Percentiles rank a stretch among this genome's conserved stretches.
Conservation (phyloP, 176 grass and related monocot genomes). For the Carex littledalei region DNA sequence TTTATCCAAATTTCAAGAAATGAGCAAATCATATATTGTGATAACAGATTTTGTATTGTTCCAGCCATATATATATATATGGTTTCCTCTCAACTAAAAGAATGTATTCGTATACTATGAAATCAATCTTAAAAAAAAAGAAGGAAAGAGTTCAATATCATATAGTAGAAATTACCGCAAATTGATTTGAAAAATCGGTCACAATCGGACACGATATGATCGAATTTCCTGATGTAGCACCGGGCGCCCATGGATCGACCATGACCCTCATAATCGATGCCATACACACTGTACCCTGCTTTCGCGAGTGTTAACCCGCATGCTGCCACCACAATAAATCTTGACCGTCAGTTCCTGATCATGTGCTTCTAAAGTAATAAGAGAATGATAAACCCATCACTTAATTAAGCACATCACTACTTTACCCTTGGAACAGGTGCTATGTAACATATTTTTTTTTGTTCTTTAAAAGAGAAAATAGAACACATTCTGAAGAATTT, state of each 20-base stretch:
- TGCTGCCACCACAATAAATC: conserved; percentile 37
- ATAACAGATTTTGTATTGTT: neutral
- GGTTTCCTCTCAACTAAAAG: too few species aligned
- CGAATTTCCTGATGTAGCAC: conserved; percentile 82
- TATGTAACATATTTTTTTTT: neutral
- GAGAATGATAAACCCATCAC: neutral
- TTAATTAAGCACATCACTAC: neutral
- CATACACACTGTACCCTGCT: conserved; percentile 59
- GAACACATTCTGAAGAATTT: neutral
- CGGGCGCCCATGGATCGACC: conserved; percentile 64
- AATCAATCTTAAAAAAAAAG: neutral
- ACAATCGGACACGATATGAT: conserved; percentile 53
- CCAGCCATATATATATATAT: too few species aligned
- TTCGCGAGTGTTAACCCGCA: conserved; percentile 53
- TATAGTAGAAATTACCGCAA: conserved; percentile 37
- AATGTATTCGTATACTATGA: too few species aligned
- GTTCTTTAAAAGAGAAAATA: neutral
- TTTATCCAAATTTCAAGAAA: neutral
- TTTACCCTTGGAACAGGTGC: neutral
- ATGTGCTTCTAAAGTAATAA: conserved; percentile 14
- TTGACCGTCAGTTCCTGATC: conserved; percentile 9
- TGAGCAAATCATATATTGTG: neutral
- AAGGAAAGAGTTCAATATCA: neutral
- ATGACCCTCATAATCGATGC: conserved; percentile 82
- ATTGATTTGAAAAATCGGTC: conserved; percentile 73